Evolutionary conservation across 2,329 filamentous ascomycete genomes (phyloP), one percentile per base, ranked within the genome.

Genomic region (Penicillium glabrum): DNA sequence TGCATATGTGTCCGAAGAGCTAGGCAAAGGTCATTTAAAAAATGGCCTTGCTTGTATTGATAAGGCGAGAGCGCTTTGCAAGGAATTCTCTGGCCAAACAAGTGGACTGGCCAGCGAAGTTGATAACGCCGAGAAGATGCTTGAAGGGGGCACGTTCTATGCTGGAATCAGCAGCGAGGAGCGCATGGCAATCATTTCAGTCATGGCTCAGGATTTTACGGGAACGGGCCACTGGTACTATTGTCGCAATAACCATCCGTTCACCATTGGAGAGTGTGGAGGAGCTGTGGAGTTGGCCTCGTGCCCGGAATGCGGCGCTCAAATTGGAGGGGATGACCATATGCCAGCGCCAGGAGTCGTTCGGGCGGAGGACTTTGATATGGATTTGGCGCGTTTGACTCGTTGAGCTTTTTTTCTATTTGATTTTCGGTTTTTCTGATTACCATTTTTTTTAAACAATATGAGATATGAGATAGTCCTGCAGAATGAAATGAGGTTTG

Each of bases 181-280:
- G 39, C 39, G 39, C 65, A 73, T 75, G 26, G 77, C 72, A 1
- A 77, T 86, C 4, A 77, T 81, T 54, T 53, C n/a, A 41, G 39
- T 23, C 39, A 41, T 86, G 82, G 67, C 78, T 1, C 54, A 48
- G 0, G 80, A 82, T 59, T 80, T 84, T 37, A 58, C 52, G 0
- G 80, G 81, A 0, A 83, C 79, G 0, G 86, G 86, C 0, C 77
- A 78, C 57, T 79, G 75, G 63, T 81, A 75, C 54, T 71, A 74
- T 51, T 77, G 74, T 54, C 57, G 46, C 19, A 74, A 75, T 47
- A 67, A 69, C 1, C 72, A 76, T 63, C 72, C 72, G 5, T 87
- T 89, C 61, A 83, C 85, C 0, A 79, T 89, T 33, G 86, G 86
- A 1, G 84, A 89, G 58, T 89, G 86, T 63, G 86, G 86, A 1